Conservation (phyloP, 2,329 filamentous ascomycete species). For the Fusarium burgessii region DNA sequence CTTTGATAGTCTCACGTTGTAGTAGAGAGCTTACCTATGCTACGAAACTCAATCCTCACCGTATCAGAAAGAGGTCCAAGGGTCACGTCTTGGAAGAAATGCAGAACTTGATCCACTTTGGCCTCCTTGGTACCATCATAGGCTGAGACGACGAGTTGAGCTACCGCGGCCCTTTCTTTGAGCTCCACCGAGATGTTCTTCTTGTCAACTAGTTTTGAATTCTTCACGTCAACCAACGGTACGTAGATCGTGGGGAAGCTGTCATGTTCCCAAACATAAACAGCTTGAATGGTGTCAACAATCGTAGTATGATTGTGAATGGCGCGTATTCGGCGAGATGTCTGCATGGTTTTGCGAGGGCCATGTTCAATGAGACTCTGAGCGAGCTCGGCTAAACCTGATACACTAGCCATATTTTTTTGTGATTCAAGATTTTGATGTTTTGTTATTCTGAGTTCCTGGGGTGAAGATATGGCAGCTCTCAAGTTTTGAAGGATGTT, state of each 20-base stretch:
- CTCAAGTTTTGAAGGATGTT: background rate
- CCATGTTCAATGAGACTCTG: conserved; percentile 32
- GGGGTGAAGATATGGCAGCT: background rate
- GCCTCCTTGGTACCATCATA: conserved; percentile 41
- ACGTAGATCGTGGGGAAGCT: conserved; percentile 62
- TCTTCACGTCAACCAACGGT: conserved; percentile 46
- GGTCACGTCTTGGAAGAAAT: conserved; percentile 55
- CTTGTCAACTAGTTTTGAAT: conserved; percentile 47
- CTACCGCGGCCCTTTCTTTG: conserved; percentile 46
- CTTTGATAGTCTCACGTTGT: rapidly evolving
- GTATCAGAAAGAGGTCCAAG: conserved; percentile 50
- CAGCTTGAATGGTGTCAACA: conserved; percentile 54
- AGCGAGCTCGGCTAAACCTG: conserved; percentile 11
- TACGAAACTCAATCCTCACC: conserved; percentile 52
- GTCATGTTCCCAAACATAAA: conserved; percentile 60
- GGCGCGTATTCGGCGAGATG: conserved; percentile 51
- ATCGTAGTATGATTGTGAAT: conserved; percentile 50
- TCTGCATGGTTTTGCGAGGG: conserved; percentile 30
- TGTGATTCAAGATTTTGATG: background rate
- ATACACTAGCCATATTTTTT: background rate
- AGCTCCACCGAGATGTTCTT: conserved; percentile 45
- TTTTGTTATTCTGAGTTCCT: background rate
- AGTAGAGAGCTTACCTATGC: conserved; percentile 47
- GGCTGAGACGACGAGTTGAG: conserved; percentile 48
- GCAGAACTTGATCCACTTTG: conserved; percentile 51